A percentile compares a stretch with the other conserved stretches of the same genome.
Evolutionary conservation across 371 early-diverging fungal genomes (phyloP).

Genomic region (Lichtheimia ornata): DNA sequence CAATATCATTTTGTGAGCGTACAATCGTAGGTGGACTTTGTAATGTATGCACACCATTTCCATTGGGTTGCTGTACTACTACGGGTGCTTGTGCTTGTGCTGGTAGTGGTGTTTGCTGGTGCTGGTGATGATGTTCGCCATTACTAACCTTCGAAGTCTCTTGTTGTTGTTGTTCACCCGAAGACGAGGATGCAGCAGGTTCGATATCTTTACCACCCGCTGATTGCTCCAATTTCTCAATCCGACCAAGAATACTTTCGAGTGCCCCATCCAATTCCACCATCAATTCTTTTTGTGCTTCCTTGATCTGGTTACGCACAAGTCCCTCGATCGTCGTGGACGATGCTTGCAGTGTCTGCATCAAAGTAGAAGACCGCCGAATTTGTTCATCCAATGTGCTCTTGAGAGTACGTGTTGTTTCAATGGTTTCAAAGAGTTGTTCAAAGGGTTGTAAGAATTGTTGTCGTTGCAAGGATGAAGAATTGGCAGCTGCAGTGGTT

Average conservation of each 20-base stretch:
- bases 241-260: conserved; percentile 29
- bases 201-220: conserved; percentile 20
- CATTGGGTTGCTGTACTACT: neutral
- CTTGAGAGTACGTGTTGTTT: conserved; percentile 58
- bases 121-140: conserved; percentile 5
- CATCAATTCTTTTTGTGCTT: conserved; percentile 66
- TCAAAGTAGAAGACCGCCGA: conserved; percentile 68
- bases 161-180: neutral
- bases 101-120: conserved; percentile 13
- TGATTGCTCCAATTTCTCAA: conserved; percentile 20
- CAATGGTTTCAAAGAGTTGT: conserved; percentile 61
- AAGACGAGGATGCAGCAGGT: conserved; percentile 6
- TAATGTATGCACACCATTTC: neutral
- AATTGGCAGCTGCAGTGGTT: conserved; percentile 14
- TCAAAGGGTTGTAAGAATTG: conserved; percentile 61
- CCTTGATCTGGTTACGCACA: conserved; percentile 72
- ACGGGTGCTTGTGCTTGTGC: neutral
- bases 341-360: conserved; percentile 76
- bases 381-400: conserved; percentile 75
- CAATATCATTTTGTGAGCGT: conserved; percentile 30
- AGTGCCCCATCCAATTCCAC: conserved; percentile 30
- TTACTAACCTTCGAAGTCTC: too few species aligned
- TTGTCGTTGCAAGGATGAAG: conserved; percentile 35
- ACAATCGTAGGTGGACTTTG: conserved; percentile 27
- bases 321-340: conserved; percentile 77